These are phyloP conservation scores for Malus sylvestris DNA, from an alignment of 306 rosid species.

Conservation along the genomic window DNA sequence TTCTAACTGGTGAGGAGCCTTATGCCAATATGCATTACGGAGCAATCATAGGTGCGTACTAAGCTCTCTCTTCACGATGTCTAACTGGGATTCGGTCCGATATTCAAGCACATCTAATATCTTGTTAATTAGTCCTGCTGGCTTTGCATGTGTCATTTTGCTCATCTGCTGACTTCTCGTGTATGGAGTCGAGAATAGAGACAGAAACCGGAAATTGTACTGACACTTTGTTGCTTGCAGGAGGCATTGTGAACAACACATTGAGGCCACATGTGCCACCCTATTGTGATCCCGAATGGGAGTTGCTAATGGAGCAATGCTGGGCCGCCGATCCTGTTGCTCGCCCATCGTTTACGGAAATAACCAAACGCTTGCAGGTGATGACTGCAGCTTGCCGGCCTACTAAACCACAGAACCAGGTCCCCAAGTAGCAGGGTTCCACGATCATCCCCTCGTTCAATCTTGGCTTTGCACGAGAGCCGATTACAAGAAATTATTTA, in stretches of 20 bases:
- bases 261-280: constrained; percentile 65
- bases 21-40: constrained; percentile 92
- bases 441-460: background rate
- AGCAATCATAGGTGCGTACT: constrained; percentile 70
- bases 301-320: constrained; percentile 78
- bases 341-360: constrained; percentile 82
- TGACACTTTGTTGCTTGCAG: constrained; percentile 28
- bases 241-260: constrained; percentile 83
- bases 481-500: background rate
- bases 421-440: constrained; percentile 23
- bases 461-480: background rate
- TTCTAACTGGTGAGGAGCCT: constrained; percentile 88
- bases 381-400: constrained; percentile 63
- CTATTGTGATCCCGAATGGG: constrained; percentile 70
- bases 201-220: background rate
- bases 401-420: constrained; percentile 36
- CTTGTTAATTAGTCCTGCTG: background rate
- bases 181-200: background rate
- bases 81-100: background rate
- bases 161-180: background rate
- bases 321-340: constrained; percentile 77
- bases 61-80: constrained; percentile 1
- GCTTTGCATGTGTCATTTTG: background rate
- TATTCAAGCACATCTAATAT: background rate
- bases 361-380: constrained; percentile 59